Evolutionary conservation across 306 rosid genomes (phyloP), one percentile per base, ranked within the genome.

Genomic region (Corylus avellana): DNA sequence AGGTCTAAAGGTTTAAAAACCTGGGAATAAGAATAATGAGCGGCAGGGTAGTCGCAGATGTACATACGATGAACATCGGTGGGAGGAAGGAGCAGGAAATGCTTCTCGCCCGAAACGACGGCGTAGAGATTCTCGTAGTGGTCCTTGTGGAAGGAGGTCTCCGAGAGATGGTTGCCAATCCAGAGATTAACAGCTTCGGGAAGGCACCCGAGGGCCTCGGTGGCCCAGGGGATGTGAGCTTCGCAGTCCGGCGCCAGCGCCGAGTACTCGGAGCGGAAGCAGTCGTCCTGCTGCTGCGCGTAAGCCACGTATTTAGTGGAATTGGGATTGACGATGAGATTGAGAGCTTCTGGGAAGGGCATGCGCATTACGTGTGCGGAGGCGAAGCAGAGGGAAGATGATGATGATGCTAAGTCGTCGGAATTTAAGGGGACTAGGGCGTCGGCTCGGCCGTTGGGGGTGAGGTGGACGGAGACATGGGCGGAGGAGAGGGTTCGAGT

Each of bases 101-200:
- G 94, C 80, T 90, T 93, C 81, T 84, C 86, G 0, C 98, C 97
- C 0, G 89, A 82, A 42, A 93, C 90, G 48, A 93, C 98, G 17
- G 97, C 94, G 37, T 90, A 93, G 49, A 93, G 90, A 84, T 93
- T 93, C 90, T 93, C 97, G 57, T 91, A 91, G 76, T 93, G 93
- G 75, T 93, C 97, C 79, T 91, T 93, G 72, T 91, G 98, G 42
- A 91, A 93, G 0, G 90, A 93, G 22, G 98, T 91, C 12, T 71
- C 82, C 0, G 98, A 93, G 5, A 74, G 82, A 4, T 80, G 79
- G 77, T 87, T 87, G 9, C 98, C 94, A 42, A 91, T 90, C 98
- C 98, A 91, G 55, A 91, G 88, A 82, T 93, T 93, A 9, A 91
- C 93, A 39, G 97, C 98, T 70, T 91, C 97, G 0, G 94, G 98